Percentiles rank a stretch among this genome's conserved stretches.
These are phyloP conservation scores for Starmera caribaea DNA, from an alignment of 805 yeast genomes.

Conservation along the genomic window DNA sequence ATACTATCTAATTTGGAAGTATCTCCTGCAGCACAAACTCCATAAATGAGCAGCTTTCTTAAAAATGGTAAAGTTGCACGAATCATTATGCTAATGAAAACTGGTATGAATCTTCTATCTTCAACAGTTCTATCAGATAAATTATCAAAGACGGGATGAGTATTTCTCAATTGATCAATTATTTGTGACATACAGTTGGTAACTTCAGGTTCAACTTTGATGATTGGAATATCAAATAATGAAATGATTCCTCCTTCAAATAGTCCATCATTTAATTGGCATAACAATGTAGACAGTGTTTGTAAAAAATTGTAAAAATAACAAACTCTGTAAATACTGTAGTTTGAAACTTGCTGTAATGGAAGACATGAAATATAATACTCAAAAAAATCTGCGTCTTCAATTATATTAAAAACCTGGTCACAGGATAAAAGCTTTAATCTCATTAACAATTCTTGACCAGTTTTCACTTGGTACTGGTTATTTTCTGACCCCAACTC, in stretches of 20 bases:
- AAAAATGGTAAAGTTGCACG: conserved; percentile 55
- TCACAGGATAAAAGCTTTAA: conserved; percentile 25
- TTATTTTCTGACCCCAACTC: background rate
- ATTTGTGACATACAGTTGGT: conserved; percentile 3
- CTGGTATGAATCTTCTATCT: conserved; percentile 22
- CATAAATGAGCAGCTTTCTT: conserved; percentile 49
- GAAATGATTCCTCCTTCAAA: conserved; percentile 18
- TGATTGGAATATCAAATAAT: conserved; percentile 26
- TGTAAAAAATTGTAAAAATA: conserved; percentile 47
- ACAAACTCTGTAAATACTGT: conserved; percentile 38
- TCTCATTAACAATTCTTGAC: conserved; percentile 21
- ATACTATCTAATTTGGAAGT: conserved; percentile 20
- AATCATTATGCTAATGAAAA: conserved; percentile 44
- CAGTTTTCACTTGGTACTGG: conserved; percentile 6
- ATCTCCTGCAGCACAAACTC: conserved; percentile 43
- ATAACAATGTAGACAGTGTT: conserved; percentile 16
- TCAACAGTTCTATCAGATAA: conserved; percentile 19
- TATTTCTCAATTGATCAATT: conserved; percentile 13
- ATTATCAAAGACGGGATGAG: conserved; percentile 17
- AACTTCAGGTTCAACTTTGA: conserved; percentile 5
- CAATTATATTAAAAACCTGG: conserved; percentile 23
- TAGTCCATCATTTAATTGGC: conserved; percentile 17
- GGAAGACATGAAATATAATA: conserved; percentile 40
- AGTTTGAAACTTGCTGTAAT: conserved; percentile 34
- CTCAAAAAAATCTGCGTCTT: conserved; percentile 43